Conservation (phyloP, 345 rosid species). For the Alliaria petiolata region DNA sequence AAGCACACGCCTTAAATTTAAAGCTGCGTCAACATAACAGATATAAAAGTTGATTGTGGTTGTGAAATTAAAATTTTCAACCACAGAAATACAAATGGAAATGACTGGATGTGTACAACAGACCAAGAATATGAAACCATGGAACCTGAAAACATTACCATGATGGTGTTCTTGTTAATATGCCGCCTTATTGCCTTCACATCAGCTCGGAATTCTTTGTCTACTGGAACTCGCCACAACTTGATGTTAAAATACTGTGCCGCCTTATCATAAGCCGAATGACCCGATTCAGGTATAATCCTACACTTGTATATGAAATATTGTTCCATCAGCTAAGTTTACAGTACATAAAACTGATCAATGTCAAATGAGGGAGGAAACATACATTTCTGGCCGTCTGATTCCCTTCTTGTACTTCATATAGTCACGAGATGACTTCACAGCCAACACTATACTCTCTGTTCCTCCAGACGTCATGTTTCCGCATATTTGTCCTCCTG, state of each 20-base stretch:
- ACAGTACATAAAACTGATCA: neutral
- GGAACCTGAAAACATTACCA: constrained; percentile 47
- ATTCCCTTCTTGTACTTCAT: constrained; percentile 87
- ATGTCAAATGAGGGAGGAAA: neutral
- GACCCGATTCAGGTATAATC: constrained; percentile 95
- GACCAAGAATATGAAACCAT: constrained; percentile 1
- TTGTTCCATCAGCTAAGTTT: constrained; percentile 13
- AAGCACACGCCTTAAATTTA: neutral
- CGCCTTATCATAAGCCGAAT: constrained; percentile 97
- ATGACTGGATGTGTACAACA: neutral
- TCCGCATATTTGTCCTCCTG: constrained; percentile 88
- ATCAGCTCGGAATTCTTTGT: constrained; percentile 79
- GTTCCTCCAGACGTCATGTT: constrained; percentile 99
- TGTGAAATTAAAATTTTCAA: neutral
- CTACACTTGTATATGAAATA: constrained; percentile 36
- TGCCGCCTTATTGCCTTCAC: constrained; percentile 57
- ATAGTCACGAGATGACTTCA: constrained; percentile 92
- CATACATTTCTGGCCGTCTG: constrained; percentile 82
- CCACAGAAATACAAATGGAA: neutral
- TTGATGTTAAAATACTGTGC: constrained; percentile 94
- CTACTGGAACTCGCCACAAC: constrained; percentile 86
- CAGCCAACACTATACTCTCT: constrained; percentile 89
- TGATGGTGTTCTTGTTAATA: constrained; percentile 75
- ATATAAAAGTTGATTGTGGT: neutral
- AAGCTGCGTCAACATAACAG: neutral